These are phyloP conservation scores for Sclerotinia trifoliorum DNA, from an alignment of 2,329 filamentous ascomycete species.

Conservation along the genomic window DNA sequence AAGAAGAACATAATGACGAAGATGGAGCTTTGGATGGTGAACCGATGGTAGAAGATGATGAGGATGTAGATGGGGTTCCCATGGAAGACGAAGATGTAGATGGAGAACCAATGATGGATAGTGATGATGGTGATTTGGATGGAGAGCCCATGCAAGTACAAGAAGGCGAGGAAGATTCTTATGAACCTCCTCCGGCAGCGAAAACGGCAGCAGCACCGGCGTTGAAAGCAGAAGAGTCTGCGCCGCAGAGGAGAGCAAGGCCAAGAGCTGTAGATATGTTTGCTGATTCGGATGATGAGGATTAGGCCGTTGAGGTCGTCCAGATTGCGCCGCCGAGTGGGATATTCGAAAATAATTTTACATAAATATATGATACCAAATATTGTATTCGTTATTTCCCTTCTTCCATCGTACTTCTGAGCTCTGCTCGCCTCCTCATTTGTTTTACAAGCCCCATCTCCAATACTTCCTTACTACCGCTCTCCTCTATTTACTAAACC, in stretches of 20 bases:
- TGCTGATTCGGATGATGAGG: constrained; percentile 65
- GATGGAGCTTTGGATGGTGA: constrained; percentile 47
- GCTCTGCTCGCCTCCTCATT: not conserved
- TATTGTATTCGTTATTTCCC: not conserved
- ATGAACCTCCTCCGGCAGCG: not conserved
- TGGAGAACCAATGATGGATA: constrained; percentile 54
- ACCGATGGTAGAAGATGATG: constrained; percentile 43
- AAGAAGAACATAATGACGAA: constrained; percentile 46
- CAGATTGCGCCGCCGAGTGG: no score
- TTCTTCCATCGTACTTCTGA: not conserved
- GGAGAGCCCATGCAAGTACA: constrained; percentile 38
- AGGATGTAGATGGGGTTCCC: constrained; percentile 42
- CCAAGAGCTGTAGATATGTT: constrained; percentile 86
- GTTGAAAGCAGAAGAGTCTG: constrained; percentile 4
- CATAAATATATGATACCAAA: not conserved
- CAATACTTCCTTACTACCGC: not conserved
- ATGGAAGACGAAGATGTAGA: constrained; percentile 50
- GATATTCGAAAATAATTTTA: not conserved
- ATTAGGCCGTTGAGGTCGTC: constrained; percentile 2
- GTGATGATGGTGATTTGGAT: constrained; percentile 41
- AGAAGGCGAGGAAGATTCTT: constrained; percentile 1
- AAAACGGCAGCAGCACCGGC: not conserved
- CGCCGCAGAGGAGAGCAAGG: constrained; percentile 32
- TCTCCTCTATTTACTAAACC: not conserved
- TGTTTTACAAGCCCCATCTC: not conserved